phyloP scores from a whole-genome alignment of 2,329 filamentous ascomycete species.

The Drechslerella dactyloides region DNA sequence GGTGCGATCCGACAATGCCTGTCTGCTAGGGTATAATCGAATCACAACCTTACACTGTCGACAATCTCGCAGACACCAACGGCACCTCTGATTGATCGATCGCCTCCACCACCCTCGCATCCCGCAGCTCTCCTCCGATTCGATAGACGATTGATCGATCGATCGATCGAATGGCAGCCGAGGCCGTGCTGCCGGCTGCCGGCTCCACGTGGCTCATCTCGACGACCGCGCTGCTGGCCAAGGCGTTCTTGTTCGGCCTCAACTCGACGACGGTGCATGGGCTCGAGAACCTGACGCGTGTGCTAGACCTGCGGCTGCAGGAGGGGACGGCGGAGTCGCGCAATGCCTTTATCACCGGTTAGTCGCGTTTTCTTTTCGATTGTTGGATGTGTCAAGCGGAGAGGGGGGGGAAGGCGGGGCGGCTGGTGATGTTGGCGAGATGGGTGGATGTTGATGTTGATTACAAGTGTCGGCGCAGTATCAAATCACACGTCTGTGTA shows the following conservation, averaged over 20 bases:
- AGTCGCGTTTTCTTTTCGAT: conserved; percentile 5
- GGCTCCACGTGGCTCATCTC: conserved; percentile 76
- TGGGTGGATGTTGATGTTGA: conserved; percentile 39
- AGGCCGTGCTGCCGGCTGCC: conserved; percentile 28
- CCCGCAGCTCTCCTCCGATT: background rate
- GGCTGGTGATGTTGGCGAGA: too few species aligned
- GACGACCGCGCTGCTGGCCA: conserved; percentile 71
- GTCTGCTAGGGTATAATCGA: background rate
- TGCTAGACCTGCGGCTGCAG: conserved; percentile 66
- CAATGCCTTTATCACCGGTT: conserved; percentile 33
- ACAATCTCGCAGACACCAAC: background rate
- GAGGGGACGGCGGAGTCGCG: conserved; percentile 27
- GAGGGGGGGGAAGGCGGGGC: too few species aligned
- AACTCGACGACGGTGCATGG: conserved; percentile 79
- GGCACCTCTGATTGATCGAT: background rate
- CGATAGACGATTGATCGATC: background rate
- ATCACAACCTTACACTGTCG: background rate
- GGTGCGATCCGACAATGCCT: background rate
- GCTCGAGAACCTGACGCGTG: conserved; percentile 73
- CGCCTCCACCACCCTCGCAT: background rate
- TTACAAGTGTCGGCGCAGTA: conserved; percentile 63
- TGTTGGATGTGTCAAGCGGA: background rate
- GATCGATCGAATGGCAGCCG: conserved; percentile 18
- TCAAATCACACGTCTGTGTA: conserved; percentile 91
- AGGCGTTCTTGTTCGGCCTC: conserved; percentile 75